Conservation (phyloP, 768 basidiomycete species). For the Trametes elegans region DNA sequence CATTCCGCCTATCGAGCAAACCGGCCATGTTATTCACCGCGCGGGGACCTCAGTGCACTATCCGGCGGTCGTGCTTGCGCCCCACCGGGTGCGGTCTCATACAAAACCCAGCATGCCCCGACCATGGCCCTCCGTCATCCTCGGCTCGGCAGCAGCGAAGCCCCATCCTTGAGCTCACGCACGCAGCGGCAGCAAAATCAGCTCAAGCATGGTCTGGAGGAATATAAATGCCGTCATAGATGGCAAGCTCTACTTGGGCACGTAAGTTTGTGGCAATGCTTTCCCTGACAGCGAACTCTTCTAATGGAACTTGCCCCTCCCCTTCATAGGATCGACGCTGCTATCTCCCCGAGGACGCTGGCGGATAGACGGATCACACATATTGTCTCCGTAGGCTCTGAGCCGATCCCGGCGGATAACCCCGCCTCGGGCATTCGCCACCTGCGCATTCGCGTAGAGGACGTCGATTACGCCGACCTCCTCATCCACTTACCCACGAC, state of each 20-base stretch:
- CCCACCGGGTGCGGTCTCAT: constrained; percentile 14
- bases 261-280: constrained; percentile 20
- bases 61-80: constrained; percentile 7
- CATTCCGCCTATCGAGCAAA: constrained; percentile 15
- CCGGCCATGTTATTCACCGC: constrained; percentile 16
- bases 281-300: constrained; percentile 9
- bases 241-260: constrained; percentile 22
- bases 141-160: constrained; percentile 9
- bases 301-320: constrained; percentile 1
- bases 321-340: constrained; percentile 57
- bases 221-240: constrained; percentile 25
- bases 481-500: constrained; percentile 62
- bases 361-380: constrained; percentile 77
- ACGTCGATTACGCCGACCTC: constrained; percentile 52
- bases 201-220: constrained; percentile 22
- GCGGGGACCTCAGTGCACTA: constrained; percentile 9
- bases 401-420: constrained; percentile 67
- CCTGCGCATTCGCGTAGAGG: constrained; percentile 61
- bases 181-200: background rate
- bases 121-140: constrained; percentile 3
- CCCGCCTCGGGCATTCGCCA: constrained; percentile 69
- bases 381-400: constrained; percentile 73
- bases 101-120: constrained; percentile 22
- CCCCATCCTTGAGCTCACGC: background rate
- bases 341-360: constrained; percentile 67